Evolutionary conservation across 1,284 basidiomycete genomes (phyloP).

Genomic region (Boletus mariae): DNA sequence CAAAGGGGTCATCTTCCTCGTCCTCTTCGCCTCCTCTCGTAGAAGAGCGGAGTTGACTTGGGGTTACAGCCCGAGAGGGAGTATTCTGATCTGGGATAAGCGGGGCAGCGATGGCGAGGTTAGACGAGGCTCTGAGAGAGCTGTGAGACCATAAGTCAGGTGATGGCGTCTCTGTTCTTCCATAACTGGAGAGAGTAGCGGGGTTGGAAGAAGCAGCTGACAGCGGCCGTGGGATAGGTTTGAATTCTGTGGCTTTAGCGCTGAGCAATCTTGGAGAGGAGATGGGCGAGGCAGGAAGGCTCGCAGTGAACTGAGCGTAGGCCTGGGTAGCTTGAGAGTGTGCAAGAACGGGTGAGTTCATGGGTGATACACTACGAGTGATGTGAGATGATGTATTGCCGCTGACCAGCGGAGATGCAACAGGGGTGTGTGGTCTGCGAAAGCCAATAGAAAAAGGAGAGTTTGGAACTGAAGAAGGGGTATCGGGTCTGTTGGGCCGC

Average conservation of each 20-base stretch:
- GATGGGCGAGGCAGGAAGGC: slow-evolving; percentile 61
- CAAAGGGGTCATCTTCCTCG: slow-evolving; percentile 72
- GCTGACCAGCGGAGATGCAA: slow-evolving; percentile 65
- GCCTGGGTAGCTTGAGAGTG: slow-evolving; percentile 48
- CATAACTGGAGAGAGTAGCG: slow-evolving; percentile 46
- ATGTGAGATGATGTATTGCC: slow-evolving; percentile 56
- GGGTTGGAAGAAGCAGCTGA: slow-evolving; percentile 69
- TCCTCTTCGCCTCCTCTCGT: slow-evolving; percentile 53
- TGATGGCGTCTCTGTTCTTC: slow-evolving; percentile 68
- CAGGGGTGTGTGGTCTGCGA: slow-evolving; percentile 72
- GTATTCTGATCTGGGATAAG: slow-evolving; percentile 71
- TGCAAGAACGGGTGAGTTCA: slow-evolving; percentile 64
- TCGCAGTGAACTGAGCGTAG: slow-evolving; percentile 62
- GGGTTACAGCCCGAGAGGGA: slow-evolving; percentile 41
- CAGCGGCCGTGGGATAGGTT: slow-evolving; percentile 68
- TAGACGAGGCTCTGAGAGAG: slow-evolving; percentile 70
- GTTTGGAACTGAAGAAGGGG: slow-evolving; percentile 64
- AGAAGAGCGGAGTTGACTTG: slow-evolving; percentile 56
- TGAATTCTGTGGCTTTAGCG: slow-evolving; percentile 66
- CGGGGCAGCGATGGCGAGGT: slow-evolving; percentile 85
- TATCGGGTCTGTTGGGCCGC: slow-evolving; percentile 66
- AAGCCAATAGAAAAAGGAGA: slow-evolving; percentile 70
- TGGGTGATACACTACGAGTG: slow-evolving; percentile 57
- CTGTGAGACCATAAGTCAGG: slow-evolving; percentile 81
- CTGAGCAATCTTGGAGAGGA: slow-evolving; percentile 61